Evolutionary conservation across 176 grass and related monocot genomes (phyloP).

Genomic region (Rhynchospora tenuis): DNA sequence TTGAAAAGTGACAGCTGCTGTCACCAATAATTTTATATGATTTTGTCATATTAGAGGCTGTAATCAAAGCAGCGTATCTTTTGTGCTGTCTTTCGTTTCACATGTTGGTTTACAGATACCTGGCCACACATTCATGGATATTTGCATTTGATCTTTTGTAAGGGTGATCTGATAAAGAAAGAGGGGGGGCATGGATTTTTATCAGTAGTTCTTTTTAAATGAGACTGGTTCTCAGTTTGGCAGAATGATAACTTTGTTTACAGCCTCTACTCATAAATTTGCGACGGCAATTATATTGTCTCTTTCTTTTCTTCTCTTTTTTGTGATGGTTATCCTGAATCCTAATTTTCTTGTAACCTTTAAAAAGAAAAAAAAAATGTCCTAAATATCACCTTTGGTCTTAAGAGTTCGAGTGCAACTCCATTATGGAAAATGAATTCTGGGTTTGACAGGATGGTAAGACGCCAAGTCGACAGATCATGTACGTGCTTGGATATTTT

Average conservation of each 20-base stretch:
- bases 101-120: background rate
- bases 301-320: background rate
- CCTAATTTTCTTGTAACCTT: background rate
- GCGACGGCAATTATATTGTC: background rate
- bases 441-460: too few species aligned
- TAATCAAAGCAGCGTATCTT: slow-evolving; percentile 7
- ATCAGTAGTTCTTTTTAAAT: background rate
- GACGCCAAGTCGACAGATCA: background rate
- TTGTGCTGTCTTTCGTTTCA: background rate
- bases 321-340: background rate
- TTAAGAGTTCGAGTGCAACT: background rate
- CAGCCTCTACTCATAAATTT: background rate
- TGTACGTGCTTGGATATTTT: background rate
- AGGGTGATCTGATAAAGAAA: background rate
- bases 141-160: background rate
- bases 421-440: too few species aligned
- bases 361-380: too few species aligned
- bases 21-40: background rate
- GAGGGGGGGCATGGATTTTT: too few species aligned
- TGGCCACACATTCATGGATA: background rate
- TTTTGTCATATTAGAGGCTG: background rate
- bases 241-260: background rate
- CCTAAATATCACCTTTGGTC: background rate
- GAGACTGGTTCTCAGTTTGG: background rate
- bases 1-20: background rate